A percentile compares a stretch with the other conserved stretches of the same genome.
phyloP scores from a whole-genome alignment of 768 basidiomycete species.

The Macrolepiota fuliginosa region DNA sequence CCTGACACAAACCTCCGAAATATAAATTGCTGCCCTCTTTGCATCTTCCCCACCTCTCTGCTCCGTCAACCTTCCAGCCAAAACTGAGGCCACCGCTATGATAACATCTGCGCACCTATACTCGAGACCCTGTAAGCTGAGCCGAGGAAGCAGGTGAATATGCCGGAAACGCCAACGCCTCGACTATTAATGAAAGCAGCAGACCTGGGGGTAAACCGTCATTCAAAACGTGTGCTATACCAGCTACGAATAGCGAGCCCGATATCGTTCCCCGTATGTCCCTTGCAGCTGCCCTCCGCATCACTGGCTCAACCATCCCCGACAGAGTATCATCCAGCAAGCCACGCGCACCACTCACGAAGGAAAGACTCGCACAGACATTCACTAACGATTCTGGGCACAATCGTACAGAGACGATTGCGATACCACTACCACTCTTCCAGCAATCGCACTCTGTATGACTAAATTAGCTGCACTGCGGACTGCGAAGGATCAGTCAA shows the following conservation, averaged over 20 bases:
- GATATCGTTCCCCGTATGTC: slow-evolving; percentile 78
- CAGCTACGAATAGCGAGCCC: slow-evolving; percentile 57
- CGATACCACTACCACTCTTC: slow-evolving; percentile 73
- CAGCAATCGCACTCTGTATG: slow-evolving; percentile 70
- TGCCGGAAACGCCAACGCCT: slow-evolving; percentile 43
- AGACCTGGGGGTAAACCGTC: slow-evolving; percentile 41
- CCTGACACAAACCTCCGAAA: slow-evolving; percentile 70
- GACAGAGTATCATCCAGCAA: slow-evolving; percentile 36
- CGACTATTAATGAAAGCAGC: slow-evolving; percentile 39
- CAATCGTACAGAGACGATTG: slow-evolving; percentile 65
- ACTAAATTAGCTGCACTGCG: slow-evolving; percentile 72
- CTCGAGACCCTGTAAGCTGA: slow-evolving; percentile 38
- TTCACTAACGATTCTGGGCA: slow-evolving; percentile 83
- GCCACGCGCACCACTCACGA: slow-evolving; percentile 54
- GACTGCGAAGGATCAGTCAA: slow-evolving; percentile 43
- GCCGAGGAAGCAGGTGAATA: slow-evolving; percentile 35
- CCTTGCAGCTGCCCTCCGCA: slow-evolving; percentile 67
- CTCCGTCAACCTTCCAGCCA: slow-evolving; percentile 55
- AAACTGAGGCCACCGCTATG: slow-evolving; percentile 26
- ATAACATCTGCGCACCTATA: slow-evolving; percentile 41
- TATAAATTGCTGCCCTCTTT: slow-evolving; percentile 76
- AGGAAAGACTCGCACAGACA: slow-evolving; percentile 59
- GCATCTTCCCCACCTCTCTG: slow-evolving; percentile 83
- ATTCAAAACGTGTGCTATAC: slow-evolving; percentile 71
- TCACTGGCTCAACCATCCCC: slow-evolving; percentile 44